Percentiles rank a stretch among this genome's conserved stretches.
Evolutionary conservation across 2,329 filamentous ascomycete species (phyloP).

Genomic region (Aureobasidium zeae): DNA sequence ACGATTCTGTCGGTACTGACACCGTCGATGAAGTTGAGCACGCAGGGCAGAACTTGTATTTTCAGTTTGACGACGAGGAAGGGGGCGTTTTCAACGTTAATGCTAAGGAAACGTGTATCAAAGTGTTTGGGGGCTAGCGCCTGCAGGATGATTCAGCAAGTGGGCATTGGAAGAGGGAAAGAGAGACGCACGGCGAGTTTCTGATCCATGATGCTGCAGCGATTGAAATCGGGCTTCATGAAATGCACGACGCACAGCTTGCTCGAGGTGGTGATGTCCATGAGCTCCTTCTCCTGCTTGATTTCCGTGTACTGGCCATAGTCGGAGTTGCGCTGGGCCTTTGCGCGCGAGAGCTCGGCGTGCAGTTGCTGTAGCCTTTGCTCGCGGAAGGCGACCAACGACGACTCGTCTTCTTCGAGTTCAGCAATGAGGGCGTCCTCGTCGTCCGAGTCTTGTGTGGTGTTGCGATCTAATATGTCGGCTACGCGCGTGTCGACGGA

Average conservation of each 20-base stretch:
- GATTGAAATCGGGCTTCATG: conserved; percentile 54
- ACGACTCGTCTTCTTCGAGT: conserved; percentile 42
- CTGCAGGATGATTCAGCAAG: not conserved
- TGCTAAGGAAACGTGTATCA: conserved; percentile 49
- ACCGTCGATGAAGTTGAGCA: conserved; percentile 49
- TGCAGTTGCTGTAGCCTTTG: conserved; percentile 50
- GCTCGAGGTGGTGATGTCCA: conserved; percentile 51
- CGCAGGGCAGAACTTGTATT: conserved; percentile 50
- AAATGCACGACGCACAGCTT: conserved; percentile 54
- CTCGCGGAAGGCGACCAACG: conserved; percentile 47
- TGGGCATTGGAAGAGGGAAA: too few relatives aligned
- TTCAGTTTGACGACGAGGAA: conserved; percentile 51
- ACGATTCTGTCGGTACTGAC: conserved; percentile 47
- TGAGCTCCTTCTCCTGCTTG: conserved; percentile 48
- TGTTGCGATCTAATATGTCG: conserved; percentile 37
- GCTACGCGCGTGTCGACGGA: conserved; percentile 44
- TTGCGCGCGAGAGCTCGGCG: conserved; percentile 45
- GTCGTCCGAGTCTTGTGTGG: conserved; percentile 38
- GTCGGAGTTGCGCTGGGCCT: conserved; percentile 41
- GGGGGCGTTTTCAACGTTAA: conserved; percentile 52
- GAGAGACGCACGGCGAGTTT: conserved; percentile 39
- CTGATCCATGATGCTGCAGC: conserved; percentile 53
- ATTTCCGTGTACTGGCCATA: conserved; percentile 48
- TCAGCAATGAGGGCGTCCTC: conserved; percentile 53
- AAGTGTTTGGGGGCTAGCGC: conserved; percentile 47